phyloP scores from a whole-genome alignment of 148 eudicot species.

The Diospyros lotus region DNA sequence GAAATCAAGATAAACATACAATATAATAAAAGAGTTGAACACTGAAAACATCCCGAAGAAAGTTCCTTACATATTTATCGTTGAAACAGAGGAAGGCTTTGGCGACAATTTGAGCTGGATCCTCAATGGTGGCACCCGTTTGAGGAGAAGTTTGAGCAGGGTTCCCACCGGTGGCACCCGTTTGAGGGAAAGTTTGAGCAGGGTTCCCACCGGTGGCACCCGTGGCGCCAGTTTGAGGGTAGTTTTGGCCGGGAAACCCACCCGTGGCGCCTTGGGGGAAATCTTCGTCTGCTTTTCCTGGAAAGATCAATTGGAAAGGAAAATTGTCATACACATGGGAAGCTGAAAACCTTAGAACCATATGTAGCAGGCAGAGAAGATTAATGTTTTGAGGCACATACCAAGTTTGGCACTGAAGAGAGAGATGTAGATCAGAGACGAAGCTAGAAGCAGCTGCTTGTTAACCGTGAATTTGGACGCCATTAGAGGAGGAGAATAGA shows the following conservation, averaged over 20 bases:
- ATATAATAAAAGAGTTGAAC: no score
- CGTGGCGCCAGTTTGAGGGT: constrained; percentile 18
- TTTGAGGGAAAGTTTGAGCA: constrained; percentile 20
- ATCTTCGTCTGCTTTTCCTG: constrained; percentile 32
- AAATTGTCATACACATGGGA: not conserved
- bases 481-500: constrained; percentile 18
- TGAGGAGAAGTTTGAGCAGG: constrained; percentile 21
- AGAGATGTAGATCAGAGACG: constrained; percentile 21
- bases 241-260: no score
- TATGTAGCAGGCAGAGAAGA: not conserved
- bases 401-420: constrained; percentile 25
- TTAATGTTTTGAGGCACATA: constrained; percentile 7
- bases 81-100: constrained; percentile 55
- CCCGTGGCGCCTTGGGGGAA: constrained; percentile 2
- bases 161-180: constrained; percentile 3
- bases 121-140: constrained; percentile 18
- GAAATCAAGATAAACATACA: no score
- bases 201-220: constrained; percentile 14
- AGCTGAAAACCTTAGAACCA: not conserved
- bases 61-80: constrained; percentile 44
- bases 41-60: not conserved
- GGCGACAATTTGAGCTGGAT: constrained; percentile 39
- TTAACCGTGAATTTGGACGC: constrained; percentile 13
- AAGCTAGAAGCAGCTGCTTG: constrained; percentile 23
- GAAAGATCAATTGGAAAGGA: not conserved